Base-by-base conservation (phyloP, 2,329 filamentous ascomycete species). In the Seiridium unicorne region DNA sequence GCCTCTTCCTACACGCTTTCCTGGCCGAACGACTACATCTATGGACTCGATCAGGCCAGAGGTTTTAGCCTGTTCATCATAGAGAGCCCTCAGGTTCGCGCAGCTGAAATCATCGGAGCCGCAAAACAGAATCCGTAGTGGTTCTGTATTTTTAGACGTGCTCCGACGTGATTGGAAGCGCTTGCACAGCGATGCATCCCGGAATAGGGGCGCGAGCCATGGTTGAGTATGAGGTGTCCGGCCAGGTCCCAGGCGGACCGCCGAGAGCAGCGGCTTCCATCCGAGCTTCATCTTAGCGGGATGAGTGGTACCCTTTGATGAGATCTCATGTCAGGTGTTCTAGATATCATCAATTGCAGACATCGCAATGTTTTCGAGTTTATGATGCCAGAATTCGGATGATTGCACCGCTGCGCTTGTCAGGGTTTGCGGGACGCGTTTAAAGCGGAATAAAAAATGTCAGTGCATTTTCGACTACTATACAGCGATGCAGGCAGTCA, bases 51-150 rank as follows among this genome's bases (percentile, higher is more conserved):
- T 87, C 9, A 86, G 77, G 18, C 76, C 75, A 5, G 77, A 81
- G 59, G 81, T 81, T 57, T 69, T 70, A 34, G 73, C 62, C 57
- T 87, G 82, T 70, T 92, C 89, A 4, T 77, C 69, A 66, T 89
- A 74, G 40, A 99, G 77, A 5, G 90, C 90, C 61, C 78, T 78
- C 55, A 99, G 79, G 1, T 92, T 92, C 57, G 84, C 84, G 68
- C 89, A 89, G 77, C 94, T 97, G 75, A 98, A 97, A 2, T 88
- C 82, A 74, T 99, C 95, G 3, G 94, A 95, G 63, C 95, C 95
- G 76, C 93, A 98, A 76, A 97, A 99, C 3, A 99, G 83, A 58
- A 99, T 92, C 40, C 88, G 84, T 38, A 99, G 80, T 3, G 92
- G 90, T 4, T 86, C 81, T 0, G 81, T 78, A 34, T 48, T 62